Evolutionary conservation across 108 stramenopile species (phyloP), one percentile per base, ranked within the genome.

Genomic region (Skeletonema tropicum): DNA sequence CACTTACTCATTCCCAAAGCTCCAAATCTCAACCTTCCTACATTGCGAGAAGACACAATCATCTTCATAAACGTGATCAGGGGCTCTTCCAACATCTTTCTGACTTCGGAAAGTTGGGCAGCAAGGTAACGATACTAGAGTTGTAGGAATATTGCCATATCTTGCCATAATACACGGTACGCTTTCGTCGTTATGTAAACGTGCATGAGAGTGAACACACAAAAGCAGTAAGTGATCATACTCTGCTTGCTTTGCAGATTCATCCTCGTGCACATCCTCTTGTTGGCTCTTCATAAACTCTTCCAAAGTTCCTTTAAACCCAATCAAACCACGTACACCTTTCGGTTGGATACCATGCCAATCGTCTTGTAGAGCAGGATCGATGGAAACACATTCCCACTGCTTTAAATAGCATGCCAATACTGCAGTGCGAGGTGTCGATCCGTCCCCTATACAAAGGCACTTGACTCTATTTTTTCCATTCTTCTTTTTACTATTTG

Each of bases 131-230:
- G 85, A 86, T 3, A 82, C 66, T 3, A 86, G 57, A 14, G 85
- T 76, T 25, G 79, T 80, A 10, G 77, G 67, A 10, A 84, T 60
- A 38, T 64, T 64, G 26, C 61, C 58, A 55, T 81, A 82, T 19
- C 46, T 17, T 10, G 29, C 21, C 68, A 64, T 70, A 5, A 86
- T 83, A 3, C 60, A 70, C 1, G 58, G 59, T 6, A 86, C 32
- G 12, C 69, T 55, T 39, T 73, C 70, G 5, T 58, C 14, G 1
- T 71, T 76, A 3, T 76, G 29, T 15, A 86, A 74, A 13, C 83
- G 61, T 19, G 86, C 86, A 70, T 86, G 86, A 12, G 86, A 86
- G 77, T 86, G 86, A 39, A 86, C 86, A 64, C 86, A 84, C 6
- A 86, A 31, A 36, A 86, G 67, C 11, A 81, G 21, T 19, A 86